A percentile compares a stretch with the other conserved stretches of the same genome.
Conservation (phyloP, 345 rosid genomes). For the Gossypium longicalyx region DNA sequence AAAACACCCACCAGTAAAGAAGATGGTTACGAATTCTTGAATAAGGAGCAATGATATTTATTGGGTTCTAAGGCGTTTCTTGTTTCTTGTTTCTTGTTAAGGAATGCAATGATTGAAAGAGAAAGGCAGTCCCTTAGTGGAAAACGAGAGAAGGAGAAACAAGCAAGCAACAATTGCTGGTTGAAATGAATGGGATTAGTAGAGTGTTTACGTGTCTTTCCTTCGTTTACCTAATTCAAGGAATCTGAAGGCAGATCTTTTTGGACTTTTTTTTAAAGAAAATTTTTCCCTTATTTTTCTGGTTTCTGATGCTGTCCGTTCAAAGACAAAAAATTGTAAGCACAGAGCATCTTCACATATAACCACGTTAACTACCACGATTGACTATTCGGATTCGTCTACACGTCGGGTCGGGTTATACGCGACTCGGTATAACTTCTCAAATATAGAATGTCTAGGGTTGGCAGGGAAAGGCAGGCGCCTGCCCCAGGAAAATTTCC, state of each 20-base stretch:
- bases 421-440: not conserved
- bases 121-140: not conserved
- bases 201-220: slow-evolving; percentile 5
- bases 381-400: not conserved
- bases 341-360: not conserved
- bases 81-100: not conserved
- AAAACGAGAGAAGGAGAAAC: slow-evolving; percentile 7
- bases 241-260: not conserved
- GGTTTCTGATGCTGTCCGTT: not conserved
- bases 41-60: not conserved
- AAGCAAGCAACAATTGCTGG: not conserved
- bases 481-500: too few relatives aligned
- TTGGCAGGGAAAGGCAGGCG: too few relatives aligned
- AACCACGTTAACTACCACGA: not conserved
- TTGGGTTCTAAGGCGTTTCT: not conserved
- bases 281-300: not conserved
- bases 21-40: not conserved
- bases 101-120: not conserved
- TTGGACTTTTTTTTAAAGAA: not conserved
- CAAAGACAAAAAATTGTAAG: not conserved
- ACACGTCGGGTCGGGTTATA: not conserved
- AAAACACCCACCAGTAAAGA: slow-evolving; percentile 19
- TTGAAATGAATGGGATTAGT: not conserved
- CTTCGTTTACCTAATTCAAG: not conserved
- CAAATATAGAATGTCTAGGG: too few relatives aligned